phyloP scores from a whole-genome alignment of 371 early-diverging fungal species.

The Funneliformis caledonium region DNA sequence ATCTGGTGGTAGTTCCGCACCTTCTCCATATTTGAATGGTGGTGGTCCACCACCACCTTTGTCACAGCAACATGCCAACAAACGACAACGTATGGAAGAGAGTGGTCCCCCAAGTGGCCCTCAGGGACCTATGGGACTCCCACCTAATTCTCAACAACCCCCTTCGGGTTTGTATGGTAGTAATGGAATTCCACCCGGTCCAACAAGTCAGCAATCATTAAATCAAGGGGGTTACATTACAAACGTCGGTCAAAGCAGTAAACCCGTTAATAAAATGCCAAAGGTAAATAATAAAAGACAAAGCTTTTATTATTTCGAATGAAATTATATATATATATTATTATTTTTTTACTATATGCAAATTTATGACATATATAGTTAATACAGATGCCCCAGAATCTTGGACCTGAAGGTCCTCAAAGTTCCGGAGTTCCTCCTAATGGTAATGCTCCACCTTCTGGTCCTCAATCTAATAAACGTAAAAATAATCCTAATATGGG shows the following conservation, averaged over 20 bases:
- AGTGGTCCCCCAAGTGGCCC: constrained; percentile 25
- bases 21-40: constrained; percentile 44
- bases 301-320: background rate
- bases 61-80: constrained; percentile 35
- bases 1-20: constrained; percentile 40
- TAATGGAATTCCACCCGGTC: constrained; percentile 35
- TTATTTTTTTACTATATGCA: background rate
- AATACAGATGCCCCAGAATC: constrained; percentile 29
- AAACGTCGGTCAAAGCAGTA: constrained; percentile 13
- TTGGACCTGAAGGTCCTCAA: constrained; percentile 36
- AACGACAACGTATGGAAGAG: constrained; percentile 38
- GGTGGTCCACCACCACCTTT: constrained; percentile 41
- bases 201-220: constrained; percentile 2
- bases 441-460: constrained; percentile 34
- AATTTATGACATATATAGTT: background rate
- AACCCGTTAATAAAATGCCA: constrained; percentile 32
- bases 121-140: constrained; percentile 26
- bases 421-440: constrained; percentile 32
- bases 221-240: constrained; percentile 26
- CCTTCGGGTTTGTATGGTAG: constrained; percentile 32
- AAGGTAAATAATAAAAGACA: constrained; percentile 17
- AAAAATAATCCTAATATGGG: constrained; percentile 37
- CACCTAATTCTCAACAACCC: constrained; percentile 34
- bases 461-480: constrained; percentile 31
- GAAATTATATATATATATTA: background rate